Evolutionary conservation across 805 yeast genomes (phyloP).

Genomic region (Candida orba): DNA sequence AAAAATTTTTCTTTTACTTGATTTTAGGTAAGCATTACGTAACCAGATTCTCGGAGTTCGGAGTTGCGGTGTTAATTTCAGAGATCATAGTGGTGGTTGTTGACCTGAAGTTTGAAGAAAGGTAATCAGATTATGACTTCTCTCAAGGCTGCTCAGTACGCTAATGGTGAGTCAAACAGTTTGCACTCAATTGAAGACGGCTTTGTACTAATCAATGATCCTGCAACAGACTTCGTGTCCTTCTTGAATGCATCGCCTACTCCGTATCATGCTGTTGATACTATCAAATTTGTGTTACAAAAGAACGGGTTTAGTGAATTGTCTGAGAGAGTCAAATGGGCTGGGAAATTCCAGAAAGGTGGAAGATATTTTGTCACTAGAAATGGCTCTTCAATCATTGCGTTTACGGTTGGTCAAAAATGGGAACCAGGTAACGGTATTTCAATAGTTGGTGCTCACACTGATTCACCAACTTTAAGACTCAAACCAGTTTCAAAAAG

Average conservation of each 20-base stretch:
- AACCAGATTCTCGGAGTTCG: too few relatives aligned
- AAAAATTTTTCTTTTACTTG: constrained; percentile 2
- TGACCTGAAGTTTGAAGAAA: too few relatives aligned
- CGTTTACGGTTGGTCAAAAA: constrained; percentile 71
- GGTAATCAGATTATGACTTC: too few relatives aligned
- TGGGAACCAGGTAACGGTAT: constrained; percentile 75
- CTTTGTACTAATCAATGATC: constrained; percentile 9
- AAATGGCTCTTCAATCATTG: constrained; percentile 82
- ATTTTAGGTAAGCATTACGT: not conserved
- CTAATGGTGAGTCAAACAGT: constrained; percentile 11
- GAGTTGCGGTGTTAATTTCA: too few relatives aligned
- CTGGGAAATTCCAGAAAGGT: constrained; percentile 40
- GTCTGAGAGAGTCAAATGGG: constrained; percentile 69
- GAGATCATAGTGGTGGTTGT: too few relatives aligned
- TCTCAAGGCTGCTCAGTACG: not conserved
- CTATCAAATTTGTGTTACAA: constrained; percentile 46
- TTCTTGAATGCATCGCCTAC: constrained; percentile 85
- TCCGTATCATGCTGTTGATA: constrained; percentile 86
- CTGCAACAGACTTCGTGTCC: constrained; percentile 49
- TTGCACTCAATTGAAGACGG: not conserved
- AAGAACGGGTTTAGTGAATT: constrained; percentile 68
- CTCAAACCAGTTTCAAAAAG: constrained; percentile 81
- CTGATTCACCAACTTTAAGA: constrained; percentile 87
- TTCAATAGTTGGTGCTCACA: constrained; percentile 91
- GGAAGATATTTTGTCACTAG: constrained; percentile 82